Evolutionary conservation across 2,329 filamentous ascomycete genomes (phyloP).

Genomic region (Penicillium sumatraense): DNA sequence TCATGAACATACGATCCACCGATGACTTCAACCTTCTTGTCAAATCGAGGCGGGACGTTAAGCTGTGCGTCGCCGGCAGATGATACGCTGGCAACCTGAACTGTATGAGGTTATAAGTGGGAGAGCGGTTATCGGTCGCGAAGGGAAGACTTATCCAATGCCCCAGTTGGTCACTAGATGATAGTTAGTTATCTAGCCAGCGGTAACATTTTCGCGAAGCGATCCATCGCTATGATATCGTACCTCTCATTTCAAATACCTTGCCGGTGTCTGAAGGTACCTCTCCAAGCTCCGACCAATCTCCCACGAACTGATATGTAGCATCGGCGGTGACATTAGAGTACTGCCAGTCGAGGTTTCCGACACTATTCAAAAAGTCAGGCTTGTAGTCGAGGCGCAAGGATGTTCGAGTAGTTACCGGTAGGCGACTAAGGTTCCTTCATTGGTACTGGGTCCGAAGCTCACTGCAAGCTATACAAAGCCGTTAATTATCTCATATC

Average conservation of each 20-base stretch:
- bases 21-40: slow-evolving; percentile 49
- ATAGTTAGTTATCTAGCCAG: slow-evolving; percentile 14
- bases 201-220: background rate
- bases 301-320: slow-evolving; percentile 61
- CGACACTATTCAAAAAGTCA: slow-evolving; percentile 45
- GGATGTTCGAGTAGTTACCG: slow-evolving; percentile 22
- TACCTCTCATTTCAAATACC: slow-evolving; percentile 58
- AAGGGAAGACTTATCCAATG: slow-evolving; percentile 48
- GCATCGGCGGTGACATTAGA: slow-evolving; percentile 62
- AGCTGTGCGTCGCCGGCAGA: slow-evolving; percentile 52
- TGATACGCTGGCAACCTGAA: slow-evolving; percentile 61
- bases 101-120: slow-evolving; percentile 33
- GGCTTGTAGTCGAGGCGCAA: background rate
- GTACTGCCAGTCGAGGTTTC: slow-evolving; percentile 64
- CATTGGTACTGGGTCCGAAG: slow-evolving; percentile 58
- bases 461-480: slow-evolving; percentile 52
- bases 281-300: slow-evolving; percentile 49
- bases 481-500: slow-evolving; percentile 2
- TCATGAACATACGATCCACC: slow-evolving; percentile 43
- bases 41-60: slow-evolving; percentile 45
- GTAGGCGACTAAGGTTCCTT: slow-evolving; percentile 60
- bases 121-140: background rate
- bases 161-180: slow-evolving; percentile 62
- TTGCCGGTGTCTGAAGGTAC: slow-evolving; percentile 51
- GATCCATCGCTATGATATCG: background rate